Evolutionary conservation across 495 filamentous ascomycete species (phyloP).

Genomic region (Astrothelium subdiscretum): DNA sequence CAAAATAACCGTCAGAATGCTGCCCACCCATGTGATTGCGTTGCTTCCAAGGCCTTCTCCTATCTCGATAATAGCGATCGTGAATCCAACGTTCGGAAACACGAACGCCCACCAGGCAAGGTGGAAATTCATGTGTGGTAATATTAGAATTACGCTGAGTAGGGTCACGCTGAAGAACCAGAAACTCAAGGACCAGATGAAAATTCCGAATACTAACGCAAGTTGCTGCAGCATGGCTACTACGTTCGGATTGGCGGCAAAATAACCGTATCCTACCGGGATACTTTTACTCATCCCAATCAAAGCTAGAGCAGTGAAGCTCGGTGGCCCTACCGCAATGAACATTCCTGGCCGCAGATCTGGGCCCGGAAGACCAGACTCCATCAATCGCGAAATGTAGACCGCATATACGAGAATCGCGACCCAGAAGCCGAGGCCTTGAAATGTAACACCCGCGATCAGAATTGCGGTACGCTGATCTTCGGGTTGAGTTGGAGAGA

Average conservation of each 20-base stretch:
- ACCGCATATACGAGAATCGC: conserved; percentile 37
- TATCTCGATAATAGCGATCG: conserved; percentile 38
- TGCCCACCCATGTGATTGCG: conserved; percentile 28
- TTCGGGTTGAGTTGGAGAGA: conserved; percentile 32
- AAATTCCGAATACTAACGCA: conserved; percentile 42
- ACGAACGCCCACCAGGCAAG: conserved; percentile 47
- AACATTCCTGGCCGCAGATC: conserved; percentile 24
- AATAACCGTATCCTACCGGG: conserved; percentile 21
- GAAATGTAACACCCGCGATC: conserved; percentile 37
- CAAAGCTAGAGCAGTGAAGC: conserved; percentile 60
- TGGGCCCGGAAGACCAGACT: conserved; percentile 19
- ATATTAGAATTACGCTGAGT: conserved; percentile 39
- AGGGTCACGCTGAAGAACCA: conserved; percentile 60
- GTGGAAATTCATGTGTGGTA: conserved; percentile 42
- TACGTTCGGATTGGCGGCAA: conserved; percentile 12
- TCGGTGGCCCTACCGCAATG: conserved; percentile 27
- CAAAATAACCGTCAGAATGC: conserved; percentile 8
- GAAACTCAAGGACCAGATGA: conserved; percentile 57
- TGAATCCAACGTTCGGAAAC: conserved; percentile 50
- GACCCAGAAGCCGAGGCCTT: conserved; percentile 40
- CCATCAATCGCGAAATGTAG: conserved; percentile 24
- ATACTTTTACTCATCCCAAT: conserved; percentile 47
- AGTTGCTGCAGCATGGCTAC: conserved; percentile 36
- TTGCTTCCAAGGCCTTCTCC: conserved; percentile 32
- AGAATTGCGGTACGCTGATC: conserved; percentile 34